Conservation (phyloP, 176 grass and related monocot genomes). For the Ensete ventricosum region DNA sequence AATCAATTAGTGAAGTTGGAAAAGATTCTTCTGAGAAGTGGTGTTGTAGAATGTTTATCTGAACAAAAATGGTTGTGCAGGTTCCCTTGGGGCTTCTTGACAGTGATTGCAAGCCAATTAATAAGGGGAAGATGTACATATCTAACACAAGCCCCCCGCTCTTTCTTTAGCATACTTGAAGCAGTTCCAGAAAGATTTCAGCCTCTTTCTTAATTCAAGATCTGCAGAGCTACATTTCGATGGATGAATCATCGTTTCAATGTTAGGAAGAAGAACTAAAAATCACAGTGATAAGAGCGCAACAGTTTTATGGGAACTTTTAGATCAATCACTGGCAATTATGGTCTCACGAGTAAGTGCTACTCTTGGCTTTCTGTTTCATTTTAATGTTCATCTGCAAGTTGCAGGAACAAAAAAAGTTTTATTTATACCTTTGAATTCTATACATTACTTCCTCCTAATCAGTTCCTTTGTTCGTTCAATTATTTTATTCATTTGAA, state of each 20-base stretch:
- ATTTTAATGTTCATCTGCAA: no score
- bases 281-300: constrained; percentile 41
- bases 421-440: no score
- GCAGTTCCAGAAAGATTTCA: constrained; percentile 88
- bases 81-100: constrained; percentile 51
- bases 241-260: constrained; percentile 64
- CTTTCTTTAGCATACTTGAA: constrained; percentile 46
- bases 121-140: constrained; percentile 83
- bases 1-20: no score
- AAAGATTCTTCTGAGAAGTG: no score
- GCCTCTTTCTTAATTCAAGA: constrained; percentile 65
- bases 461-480: no score
- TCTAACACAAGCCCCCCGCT: constrained; percentile 51
- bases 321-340: constrained; percentile 59
- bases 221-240: constrained; percentile 51
- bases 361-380: no score
- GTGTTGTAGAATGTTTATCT: no score
- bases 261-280: constrained; percentile 60
- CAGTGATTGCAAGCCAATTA: constrained; percentile 33
- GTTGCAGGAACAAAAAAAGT: no score
- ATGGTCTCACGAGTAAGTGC: constrained; percentile 51
- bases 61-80: constrained; percentile 23
- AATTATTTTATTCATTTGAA: no score
- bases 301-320: constrained; percentile 68
- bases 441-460: neutral